Conservation (phyloP, 208 protist species). For the Trypanosoma scelopori region DNA sequence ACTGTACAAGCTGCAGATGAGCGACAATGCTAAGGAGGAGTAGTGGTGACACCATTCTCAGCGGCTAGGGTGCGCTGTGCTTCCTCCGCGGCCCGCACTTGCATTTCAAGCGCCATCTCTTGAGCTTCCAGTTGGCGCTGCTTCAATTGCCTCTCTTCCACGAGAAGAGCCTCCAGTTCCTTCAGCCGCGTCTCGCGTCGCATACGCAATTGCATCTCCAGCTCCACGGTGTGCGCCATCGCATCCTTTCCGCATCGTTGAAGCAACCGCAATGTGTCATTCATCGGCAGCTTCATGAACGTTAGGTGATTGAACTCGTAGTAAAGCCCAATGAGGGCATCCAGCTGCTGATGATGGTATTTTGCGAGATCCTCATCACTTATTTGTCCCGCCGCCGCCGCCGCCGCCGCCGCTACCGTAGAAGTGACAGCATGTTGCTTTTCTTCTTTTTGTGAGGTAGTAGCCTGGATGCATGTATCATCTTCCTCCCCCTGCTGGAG, state of each 20-base stretch:
- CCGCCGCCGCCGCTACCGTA: background rate
- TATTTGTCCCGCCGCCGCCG: background rate
- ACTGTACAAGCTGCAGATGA: no score
- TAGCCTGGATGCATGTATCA: background rate
- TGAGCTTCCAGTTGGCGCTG: constrained; percentile 31
- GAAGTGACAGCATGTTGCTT: no score
- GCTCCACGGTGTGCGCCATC: constrained; percentile 70
- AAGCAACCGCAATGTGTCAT: constrained; percentile 77
- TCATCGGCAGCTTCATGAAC: constrained; percentile 82
- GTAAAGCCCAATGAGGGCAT: constrained; percentile 62
- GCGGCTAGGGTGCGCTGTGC: constrained; percentile 26
- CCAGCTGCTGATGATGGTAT: constrained; percentile 80
- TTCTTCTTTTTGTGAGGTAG: no score
- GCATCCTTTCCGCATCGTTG: constrained; percentile 72
- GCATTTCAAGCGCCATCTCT: constrained; percentile 11
- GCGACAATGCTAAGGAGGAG: background rate
- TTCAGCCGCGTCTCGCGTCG: constrained; percentile 39
- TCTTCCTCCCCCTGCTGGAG: constrained; percentile 2
- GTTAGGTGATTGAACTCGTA: constrained; percentile 90
- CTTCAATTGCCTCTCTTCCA: constrained; percentile 40
- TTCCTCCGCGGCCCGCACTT: constrained; percentile 40
- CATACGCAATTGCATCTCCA: constrained; percentile 69
- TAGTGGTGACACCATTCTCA: background rate
- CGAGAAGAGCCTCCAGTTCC: constrained; percentile 41
- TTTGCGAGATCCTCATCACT: constrained; percentile 34